A percentile compares a stretch with the other conserved stretches of the same genome.
These are phyloP conservation scores for Castanea sativa DNA, from an alignment of 306 rosid genomes.

Conservation along the genomic window DNA sequence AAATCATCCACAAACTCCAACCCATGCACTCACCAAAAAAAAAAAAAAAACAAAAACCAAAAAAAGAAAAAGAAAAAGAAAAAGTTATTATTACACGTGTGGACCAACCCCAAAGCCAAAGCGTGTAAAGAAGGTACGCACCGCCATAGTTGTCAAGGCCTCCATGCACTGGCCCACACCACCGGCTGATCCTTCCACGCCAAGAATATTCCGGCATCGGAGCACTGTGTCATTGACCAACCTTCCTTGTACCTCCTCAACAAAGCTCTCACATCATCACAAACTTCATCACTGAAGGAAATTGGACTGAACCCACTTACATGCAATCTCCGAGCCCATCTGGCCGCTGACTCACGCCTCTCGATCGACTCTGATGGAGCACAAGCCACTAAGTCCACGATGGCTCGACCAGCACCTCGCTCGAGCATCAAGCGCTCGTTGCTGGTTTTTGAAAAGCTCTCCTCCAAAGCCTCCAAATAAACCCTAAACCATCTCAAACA, in stretches of 20 bases:
- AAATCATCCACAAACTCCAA: constrained; percentile 13
- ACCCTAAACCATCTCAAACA: constrained; percentile 96
- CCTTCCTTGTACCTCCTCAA: constrained; percentile 89
- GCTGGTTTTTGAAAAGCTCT: constrained; percentile 66
- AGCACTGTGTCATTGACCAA: constrained; percentile 74
- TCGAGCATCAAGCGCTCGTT: constrained; percentile 77
- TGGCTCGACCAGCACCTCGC: constrained; percentile 72
- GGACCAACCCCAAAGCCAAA: constrained; percentile 7
- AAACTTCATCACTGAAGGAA: constrained; percentile 80
- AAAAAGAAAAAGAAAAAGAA: background rate
- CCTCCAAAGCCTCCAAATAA: constrained; percentile 83
- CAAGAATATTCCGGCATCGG: constrained; percentile 76
- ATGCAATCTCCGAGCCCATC: constrained; percentile 77
- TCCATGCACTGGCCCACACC: constrained; percentile 99
- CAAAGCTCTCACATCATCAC: constrained; percentile 80
- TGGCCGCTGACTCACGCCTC: constrained; percentile 62
- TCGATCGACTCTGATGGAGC: constrained; percentile 53
- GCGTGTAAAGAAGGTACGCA: background rate
- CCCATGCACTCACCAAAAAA: constrained; percentile 44
- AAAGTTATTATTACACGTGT: constrained; percentile 46
- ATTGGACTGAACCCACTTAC: constrained; percentile 53
- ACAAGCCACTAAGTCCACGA: constrained; percentile 79
- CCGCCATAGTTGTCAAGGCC: constrained; percentile 43
- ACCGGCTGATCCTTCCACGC: constrained; percentile 86
- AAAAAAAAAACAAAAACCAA: too few relatives aligned